Evolutionary conservation across 176 grass and related monocot genomes (phyloP).

Genomic region (Aegilops speltoides): DNA sequence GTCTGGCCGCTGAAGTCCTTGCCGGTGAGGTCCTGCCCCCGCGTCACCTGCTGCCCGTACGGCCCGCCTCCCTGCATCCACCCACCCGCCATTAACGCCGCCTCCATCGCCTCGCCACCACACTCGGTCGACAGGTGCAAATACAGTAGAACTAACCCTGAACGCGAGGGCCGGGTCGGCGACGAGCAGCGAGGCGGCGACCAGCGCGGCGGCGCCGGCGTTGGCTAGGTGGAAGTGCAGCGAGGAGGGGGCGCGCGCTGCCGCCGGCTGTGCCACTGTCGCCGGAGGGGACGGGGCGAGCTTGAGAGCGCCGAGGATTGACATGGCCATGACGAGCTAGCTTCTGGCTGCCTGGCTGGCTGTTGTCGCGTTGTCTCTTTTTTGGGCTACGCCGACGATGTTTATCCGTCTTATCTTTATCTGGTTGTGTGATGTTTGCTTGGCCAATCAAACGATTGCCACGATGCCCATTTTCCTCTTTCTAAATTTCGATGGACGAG

Average conservation of each 20-base stretch:
- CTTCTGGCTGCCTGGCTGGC: not conserved
- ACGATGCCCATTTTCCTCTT: not conserved
- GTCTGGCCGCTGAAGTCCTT: conserved; percentile 94
- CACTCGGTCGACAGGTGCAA: not conserved
- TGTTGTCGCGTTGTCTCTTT: not conserved
- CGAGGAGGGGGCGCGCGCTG: conserved; percentile 23
- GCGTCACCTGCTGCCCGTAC: conserved; percentile 81
- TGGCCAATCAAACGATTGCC: not conserved
- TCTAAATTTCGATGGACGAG: too few species aligned
- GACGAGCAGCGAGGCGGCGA: conserved; percentile 64
- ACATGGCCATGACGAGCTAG: not conserved
- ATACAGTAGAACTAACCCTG: conserved; percentile 36
- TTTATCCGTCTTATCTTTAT: conserved; percentile 41
- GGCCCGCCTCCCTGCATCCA: conserved; percentile 74
- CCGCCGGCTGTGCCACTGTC: not conserved
- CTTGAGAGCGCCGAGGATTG: conserved; percentile 30
- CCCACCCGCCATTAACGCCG: not conserved
- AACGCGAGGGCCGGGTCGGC: conserved; percentile 71
- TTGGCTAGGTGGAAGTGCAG: conserved; percentile 42
- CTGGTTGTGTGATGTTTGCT: not conserved
- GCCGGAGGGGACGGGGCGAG: conserved; percentile 14
- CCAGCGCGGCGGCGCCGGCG: conserved; percentile 48
- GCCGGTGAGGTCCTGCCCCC: conserved; percentile 87
- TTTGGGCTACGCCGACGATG: not conserved
- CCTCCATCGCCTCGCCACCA: not conserved